Evolutionary conservation across 208 protist genomes (phyloP).

Genomic region (Acanthamoeba culbertsoni): DNA sequence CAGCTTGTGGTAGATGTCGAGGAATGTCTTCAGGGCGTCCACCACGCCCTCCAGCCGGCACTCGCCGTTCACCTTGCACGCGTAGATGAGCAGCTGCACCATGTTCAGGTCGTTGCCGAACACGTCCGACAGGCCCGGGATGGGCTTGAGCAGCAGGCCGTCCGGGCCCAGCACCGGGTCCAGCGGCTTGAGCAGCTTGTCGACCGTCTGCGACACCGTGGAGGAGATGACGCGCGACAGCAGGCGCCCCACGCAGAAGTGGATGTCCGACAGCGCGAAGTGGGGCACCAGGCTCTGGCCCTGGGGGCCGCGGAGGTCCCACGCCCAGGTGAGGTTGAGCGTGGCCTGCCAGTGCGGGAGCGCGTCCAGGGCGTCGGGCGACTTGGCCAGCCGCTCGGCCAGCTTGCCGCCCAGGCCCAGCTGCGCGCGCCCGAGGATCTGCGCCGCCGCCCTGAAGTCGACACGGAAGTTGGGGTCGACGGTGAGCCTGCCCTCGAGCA

Average conservation of each 20-base stretch:
- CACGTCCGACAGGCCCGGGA: constrained; percentile 47
- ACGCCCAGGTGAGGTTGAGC: neutral
- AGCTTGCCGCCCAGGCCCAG: constrained; percentile 13
- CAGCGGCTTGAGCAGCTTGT: constrained; percentile 40
- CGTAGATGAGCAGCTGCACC: neutral
- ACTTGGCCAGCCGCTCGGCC: constrained; percentile 9
- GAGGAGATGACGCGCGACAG: neutral
- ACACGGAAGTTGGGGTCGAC: neutral
- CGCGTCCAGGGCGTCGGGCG: constrained; percentile 39
- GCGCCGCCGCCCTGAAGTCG: neutral
- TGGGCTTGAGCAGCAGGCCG: constrained; percentile 34
- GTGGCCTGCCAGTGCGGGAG: constrained; percentile 47
- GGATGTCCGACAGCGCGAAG: neutral
- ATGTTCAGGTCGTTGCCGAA: constrained; percentile 47
- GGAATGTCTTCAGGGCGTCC: neutral
- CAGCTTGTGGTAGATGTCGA: neutral
- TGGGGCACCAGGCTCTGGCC: neutral
- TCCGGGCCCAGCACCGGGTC: constrained; percentile 25
- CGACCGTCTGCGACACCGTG: neutral
- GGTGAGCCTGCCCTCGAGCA: constrained; percentile 10
- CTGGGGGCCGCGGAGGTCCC: neutral
- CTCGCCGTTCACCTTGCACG: neutral
- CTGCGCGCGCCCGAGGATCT: neutral
- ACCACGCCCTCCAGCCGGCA: neutral
- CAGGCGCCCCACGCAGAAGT: constrained; percentile 34